Percentiles rank a stretch among this genome's conserved stretches.
Evolutionary conservation across 2,329 filamentous ascomycete genomes (phyloP).

Genomic region (Xylaria sp.): DNA sequence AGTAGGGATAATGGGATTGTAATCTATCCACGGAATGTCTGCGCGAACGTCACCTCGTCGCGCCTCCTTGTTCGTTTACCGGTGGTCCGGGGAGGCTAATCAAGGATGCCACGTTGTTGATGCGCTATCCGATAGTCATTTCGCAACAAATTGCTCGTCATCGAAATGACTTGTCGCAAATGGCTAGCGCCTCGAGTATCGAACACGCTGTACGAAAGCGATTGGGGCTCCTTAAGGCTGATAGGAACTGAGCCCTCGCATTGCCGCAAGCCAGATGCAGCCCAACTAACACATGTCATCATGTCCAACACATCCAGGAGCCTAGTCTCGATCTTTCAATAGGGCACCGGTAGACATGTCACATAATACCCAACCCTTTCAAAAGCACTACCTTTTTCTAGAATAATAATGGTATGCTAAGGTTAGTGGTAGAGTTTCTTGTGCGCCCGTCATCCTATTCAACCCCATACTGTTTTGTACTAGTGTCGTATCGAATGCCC

Average conservation of each 20-base stretch:
- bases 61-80: slow-evolving; percentile 3
- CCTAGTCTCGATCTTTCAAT: slow-evolving; percentile 8
- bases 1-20: slow-evolving; percentile 12
- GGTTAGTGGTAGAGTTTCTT: not conserved
- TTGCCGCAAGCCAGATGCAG: slow-evolving; percentile 7
- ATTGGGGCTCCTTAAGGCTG: slow-evolving; percentile 16
- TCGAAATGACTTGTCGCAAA: slow-evolving; percentile 9
- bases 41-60: slow-evolving; percentile 3
- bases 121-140: slow-evolving; percentile 15
- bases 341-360: slow-evolving; percentile 17
- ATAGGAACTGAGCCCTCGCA: slow-evolving; percentile 8
- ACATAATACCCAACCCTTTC: not conserved
- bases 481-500: not conserved
- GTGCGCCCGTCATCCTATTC: not conserved
- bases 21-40: slow-evolving; percentile 11
- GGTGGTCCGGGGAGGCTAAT: slow-evolving; percentile 21
- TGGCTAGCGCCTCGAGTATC: not conserved
- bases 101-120: slow-evolving; percentile 25
- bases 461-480: not conserved
- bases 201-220: not conserved
- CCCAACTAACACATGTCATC: not conserved
- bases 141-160: slow-evolving; percentile 17
- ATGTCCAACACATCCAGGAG: not conserved
- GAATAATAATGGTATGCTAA: slow-evolving; percentile 10
- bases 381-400: slow-evolving; percentile 19